phyloP scores from a whole-genome alignment of 192 early-diverging fungal species.

The Cladochytrium replicatum region DNA sequence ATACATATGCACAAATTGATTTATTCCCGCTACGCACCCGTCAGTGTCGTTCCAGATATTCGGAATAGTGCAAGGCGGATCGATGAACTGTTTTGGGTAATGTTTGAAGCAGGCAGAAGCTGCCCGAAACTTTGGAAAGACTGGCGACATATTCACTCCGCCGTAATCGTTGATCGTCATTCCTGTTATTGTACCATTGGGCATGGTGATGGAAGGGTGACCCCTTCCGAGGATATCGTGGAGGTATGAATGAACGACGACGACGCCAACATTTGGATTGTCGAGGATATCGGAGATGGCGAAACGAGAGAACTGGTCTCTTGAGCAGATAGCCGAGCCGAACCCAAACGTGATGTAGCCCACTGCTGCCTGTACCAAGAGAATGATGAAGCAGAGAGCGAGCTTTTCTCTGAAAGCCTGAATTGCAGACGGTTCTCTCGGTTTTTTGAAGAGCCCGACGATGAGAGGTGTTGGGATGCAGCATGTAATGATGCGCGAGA shows the following conservation, averaged over 20 bases:
- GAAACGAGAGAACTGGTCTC: not conserved
- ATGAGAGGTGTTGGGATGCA: conserved; percentile 17
- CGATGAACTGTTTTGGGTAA: too few species aligned
- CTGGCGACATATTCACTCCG: too few species aligned
- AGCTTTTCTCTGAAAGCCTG: conserved; percentile 89
- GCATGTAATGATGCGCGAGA: conserved; percentile 19
- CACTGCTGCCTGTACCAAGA: conserved; percentile 54
- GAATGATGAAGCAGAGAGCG: conserved; percentile 70
- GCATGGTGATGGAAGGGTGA: not conserved
- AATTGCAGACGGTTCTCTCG: conserved; percentile 13
- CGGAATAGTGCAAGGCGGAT: too few species aligned
- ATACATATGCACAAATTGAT: too few species aligned
- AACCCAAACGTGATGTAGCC: conserved; percentile 82
- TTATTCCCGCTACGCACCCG: too few species aligned
- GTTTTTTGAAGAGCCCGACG: conserved; percentile 7
- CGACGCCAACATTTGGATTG: too few species aligned
- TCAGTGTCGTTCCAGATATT: too few species aligned
- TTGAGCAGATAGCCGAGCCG: conserved; percentile 22
- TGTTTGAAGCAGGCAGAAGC: too few species aligned
- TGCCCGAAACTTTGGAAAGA: too few species aligned
- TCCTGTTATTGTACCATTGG: not conserved
- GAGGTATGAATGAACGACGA: conserved; percentile 18
- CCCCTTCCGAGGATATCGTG: conserved; percentile 24
- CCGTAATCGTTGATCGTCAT: too few species aligned
- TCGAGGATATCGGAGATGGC: conserved; percentile 7